Base-by-base conservation (phyloP, 176 grass and related monocot genomes). In the Juncus inflexus region DNA sequence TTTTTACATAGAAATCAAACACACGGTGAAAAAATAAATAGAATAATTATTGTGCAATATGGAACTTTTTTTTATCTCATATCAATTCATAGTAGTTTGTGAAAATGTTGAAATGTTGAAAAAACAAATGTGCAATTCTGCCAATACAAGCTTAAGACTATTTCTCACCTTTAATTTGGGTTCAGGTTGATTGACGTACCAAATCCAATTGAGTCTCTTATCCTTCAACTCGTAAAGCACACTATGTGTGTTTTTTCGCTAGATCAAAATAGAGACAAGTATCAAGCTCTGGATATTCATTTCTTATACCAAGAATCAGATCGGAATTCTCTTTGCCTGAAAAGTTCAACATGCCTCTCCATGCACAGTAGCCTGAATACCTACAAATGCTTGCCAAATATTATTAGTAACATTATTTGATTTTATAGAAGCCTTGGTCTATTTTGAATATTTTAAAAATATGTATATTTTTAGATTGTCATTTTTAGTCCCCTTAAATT, bases 251-350 rank as follows among this genome's bases (percentile, higher is more conserved):
- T 70, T 77, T 56, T 56, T 54, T 3, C 10, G 77, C 94, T n/a
- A 91, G 67, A 55, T 97, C 85, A 77, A 91, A 97, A 80, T 97
- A 97, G 42, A 92, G 70, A 63, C 85, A 97, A 51, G 41, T 75
- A 4, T 82, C 88, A 45, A 97, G 75, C 52, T 97, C 80, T 15
- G 83, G 80, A 63, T 91, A 97, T 54, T 75, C 77, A 58, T 60
- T 78, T 3, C 80, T 75, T 38, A 91, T 75, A 52, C 77, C 58
- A 12, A 65, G 9, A 42, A 97, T 50, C 45, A 72, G 62, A 36
- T 77, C 72, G 1, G 74, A 89, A 50, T 61, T 66, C 76, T 89
- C 80, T 58, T 89, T 91, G 10, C 75, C 83, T n/a, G 77, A 64
- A 78, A 89, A 97, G 74, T 97, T 77, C 40, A 86, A 83, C 28